Evolutionary conservation across 2,329 filamentous ascomycete species (phyloP).

Genomic region (Aspergillus neotritici): DNA sequence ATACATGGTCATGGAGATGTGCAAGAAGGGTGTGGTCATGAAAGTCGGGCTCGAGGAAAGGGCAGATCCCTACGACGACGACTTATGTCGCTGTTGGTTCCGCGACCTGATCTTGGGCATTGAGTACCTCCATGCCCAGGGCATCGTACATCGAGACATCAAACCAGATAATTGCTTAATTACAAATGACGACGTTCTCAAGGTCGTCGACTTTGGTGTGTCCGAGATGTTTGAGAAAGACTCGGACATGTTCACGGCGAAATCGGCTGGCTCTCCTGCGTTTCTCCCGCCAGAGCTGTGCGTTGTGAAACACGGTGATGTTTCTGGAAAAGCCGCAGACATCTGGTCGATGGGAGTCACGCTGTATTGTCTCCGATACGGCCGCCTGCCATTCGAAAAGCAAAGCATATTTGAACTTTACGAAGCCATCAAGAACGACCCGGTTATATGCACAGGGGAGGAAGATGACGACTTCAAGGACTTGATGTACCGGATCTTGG

Average conservation of each 20-base stretch:
- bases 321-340: slow-evolving; percentile 84
- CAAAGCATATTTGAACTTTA: slow-evolving; percentile 78
- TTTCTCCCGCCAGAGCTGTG: slow-evolving; percentile 93
- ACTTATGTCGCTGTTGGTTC: slow-evolving; percentile 85
- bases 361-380: slow-evolving; percentile 86
- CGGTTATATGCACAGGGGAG: slow-evolving; percentile 56
- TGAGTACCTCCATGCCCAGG: slow-evolving; percentile 91
- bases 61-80: slow-evolving; percentile 74
- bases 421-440: slow-evolving; percentile 73
- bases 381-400: slow-evolving; percentile 78
- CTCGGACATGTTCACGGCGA: slow-evolving; percentile 80
- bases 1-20: slow-evolving; percentile 99
- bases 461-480: slow-evolving; percentile 66
- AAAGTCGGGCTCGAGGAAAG: slow-evolving; percentile 82
- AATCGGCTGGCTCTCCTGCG: slow-evolving; percentile 89
- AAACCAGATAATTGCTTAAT: slow-evolving; percentile 95
- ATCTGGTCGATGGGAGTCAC: slow-evolving; percentile 99
- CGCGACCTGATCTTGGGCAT: slow-evolving; percentile 90
- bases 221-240: slow-evolving; percentile 96
- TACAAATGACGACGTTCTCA: slow-evolving; percentile 86
- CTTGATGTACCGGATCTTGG: slow-evolving; percentile 66
- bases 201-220: slow-evolving; percentile 97
- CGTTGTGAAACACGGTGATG: slow-evolving; percentile 74
- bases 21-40: slow-evolving; percentile 96
- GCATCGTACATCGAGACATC: slow-evolving; percentile 92